Conservation (phyloP, 2,329 filamentous ascomycete genomes). For the Lachnellula willkommii region DNA sequence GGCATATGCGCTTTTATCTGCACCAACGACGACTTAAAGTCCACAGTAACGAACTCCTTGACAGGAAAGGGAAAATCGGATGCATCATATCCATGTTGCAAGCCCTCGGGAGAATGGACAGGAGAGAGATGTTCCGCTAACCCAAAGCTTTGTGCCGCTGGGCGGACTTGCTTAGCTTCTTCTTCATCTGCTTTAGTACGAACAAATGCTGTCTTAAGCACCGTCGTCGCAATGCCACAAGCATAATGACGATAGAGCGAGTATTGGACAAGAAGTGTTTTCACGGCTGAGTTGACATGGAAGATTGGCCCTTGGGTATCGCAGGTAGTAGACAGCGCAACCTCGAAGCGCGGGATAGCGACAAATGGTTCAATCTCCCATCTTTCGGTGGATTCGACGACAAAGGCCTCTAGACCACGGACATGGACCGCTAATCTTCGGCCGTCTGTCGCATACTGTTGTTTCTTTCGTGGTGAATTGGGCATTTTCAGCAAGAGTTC, state of each 20-base stretch:
- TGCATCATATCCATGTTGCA: constrained; percentile 15
- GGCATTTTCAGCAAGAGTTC: constrained; percentile 51
- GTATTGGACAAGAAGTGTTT: constrained; percentile 77
- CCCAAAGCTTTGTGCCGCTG: constrained; percentile 8
- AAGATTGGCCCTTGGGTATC: constrained; percentile 84
- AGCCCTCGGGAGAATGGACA: constrained; percentile 22
- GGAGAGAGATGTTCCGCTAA: constrained; percentile 26
- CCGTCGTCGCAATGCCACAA: constrained; percentile 72
- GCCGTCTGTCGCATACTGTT: constrained; percentile 60
- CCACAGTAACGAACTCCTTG: constrained; percentile 70
- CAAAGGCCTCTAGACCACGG: constrained; percentile 80
- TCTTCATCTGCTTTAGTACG: constrained; percentile 43
- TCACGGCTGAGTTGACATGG: constrained; percentile 76
- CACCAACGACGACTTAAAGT: constrained; percentile 74
- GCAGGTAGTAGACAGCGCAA: constrained; percentile 77
- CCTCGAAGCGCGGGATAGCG: constrained; percentile 78
- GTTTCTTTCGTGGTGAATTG: constrained; percentile 48
- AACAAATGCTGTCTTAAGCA: constrained; percentile 66
- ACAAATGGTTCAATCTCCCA: constrained; percentile 84
- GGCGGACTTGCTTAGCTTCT: constrained; percentile 36
- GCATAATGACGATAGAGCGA: constrained; percentile 93
- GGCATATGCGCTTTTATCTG: constrained; percentile 89
- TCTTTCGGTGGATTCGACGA: constrained; percentile 80
- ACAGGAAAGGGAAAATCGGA: constrained; percentile 24
- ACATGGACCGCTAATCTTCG: constrained; percentile 75